phyloP scores from a whole-genome alignment of 257 asterid species.

The Nyctanthes arbortristis region DNA sequence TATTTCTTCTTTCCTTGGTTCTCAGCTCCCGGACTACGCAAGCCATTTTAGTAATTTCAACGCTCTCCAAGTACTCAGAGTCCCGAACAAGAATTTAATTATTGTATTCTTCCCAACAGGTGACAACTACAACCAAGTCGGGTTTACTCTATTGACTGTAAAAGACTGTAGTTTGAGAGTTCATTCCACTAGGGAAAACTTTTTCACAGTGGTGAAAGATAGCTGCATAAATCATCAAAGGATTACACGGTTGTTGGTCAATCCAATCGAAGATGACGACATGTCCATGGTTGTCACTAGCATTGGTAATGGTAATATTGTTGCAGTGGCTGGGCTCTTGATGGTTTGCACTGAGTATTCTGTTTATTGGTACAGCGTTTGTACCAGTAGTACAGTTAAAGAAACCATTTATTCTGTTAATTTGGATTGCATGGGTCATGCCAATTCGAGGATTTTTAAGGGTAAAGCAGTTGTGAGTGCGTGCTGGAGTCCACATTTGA shows the following conservation, averaged over 20 bases:
- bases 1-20: conserved; percentile 39
- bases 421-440: conserved; percentile 55
- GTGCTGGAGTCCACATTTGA: conserved; percentile 86
- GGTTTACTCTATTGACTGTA: conserved; percentile 42
- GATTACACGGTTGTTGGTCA: conserved; percentile 46
- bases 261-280: conserved; percentile 32
- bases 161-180: conserved; percentile 37
- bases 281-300: neutral
- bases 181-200: conserved; percentile 19
- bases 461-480: conserved; percentile 47
- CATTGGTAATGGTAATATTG: conserved; percentile 9
- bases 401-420: conserved; percentile 18
- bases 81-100: conserved; percentile 28
- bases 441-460: conserved; percentile 38
- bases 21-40: conserved; percentile 29
- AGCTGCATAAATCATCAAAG: conserved; percentile 38
- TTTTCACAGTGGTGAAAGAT: conserved; percentile 30
- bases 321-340: conserved; percentile 36
- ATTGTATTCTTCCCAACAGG: conserved; percentile 63
- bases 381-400: conserved; percentile 21
- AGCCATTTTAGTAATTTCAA: conserved; percentile 47
- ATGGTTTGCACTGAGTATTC: conserved; percentile 65
- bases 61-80: conserved; percentile 54
- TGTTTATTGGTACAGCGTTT: conserved; percentile 59
- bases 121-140: conserved; percentile 62